These are phyloP conservation scores for Scleroderma citrinum DNA, from an alignment of 768 basidiomycete species.

Conservation along the genomic window DNA sequence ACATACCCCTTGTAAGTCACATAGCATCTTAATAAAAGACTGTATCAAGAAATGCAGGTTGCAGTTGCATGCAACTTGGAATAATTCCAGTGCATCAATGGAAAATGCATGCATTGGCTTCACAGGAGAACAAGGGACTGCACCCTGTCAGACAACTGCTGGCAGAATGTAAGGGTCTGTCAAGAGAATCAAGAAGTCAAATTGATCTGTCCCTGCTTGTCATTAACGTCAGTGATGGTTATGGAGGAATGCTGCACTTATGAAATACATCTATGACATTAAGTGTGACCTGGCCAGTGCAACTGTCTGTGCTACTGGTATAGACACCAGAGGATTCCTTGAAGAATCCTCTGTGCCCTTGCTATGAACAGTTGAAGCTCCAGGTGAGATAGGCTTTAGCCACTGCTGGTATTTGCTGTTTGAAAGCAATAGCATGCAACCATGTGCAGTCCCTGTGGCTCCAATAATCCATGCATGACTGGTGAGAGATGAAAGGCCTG, in stretches of 20 bases:
- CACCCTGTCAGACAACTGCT: too few species aligned
- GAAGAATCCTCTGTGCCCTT: too few species aligned
- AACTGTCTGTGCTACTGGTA: too few species aligned
- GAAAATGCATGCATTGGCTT: too few species aligned
- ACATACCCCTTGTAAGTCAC: conserved; percentile 10
- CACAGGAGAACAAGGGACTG: too few species aligned
- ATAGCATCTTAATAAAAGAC: conserved; percentile 10
- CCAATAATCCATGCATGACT: neutral
- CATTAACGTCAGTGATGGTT: neutral
- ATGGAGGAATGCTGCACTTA: neutral
- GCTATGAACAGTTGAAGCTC: neutral
- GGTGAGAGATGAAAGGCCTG: neutral
- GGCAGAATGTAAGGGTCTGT: too few species aligned
- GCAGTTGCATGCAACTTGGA: conserved; percentile 1
- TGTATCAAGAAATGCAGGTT: conserved; percentile 15
- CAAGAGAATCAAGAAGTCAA: neutral
- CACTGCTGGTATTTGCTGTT: neutral
- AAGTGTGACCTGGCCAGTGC: too few species aligned
- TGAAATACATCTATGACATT: neutral
- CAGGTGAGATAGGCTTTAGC: conserved; percentile 1
- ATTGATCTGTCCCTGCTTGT: neutral
- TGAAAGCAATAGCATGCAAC: neutral
- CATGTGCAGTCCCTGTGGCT: neutral
- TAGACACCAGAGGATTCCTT: too few species aligned
- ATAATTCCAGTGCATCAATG: conserved; percentile 13